Conservation (phyloP, 1,284 basidiomycete genomes). For the Cerrena zonata region DNA sequence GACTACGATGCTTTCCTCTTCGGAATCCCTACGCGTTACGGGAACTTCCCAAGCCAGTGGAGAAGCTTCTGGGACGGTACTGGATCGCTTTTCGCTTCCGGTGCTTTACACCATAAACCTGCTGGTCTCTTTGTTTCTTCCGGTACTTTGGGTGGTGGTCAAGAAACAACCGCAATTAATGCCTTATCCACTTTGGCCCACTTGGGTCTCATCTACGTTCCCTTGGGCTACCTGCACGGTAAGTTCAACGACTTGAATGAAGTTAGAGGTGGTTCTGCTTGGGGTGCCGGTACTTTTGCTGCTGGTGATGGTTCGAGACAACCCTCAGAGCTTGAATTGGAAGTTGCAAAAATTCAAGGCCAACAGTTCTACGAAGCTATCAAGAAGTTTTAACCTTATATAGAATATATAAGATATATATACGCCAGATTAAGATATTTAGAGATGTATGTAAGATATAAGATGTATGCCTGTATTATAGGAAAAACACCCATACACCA, state of each 20-base stretch:
- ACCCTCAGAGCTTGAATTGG: too few relatives aligned
- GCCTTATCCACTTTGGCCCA: slow-evolving; percentile 72
- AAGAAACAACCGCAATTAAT: slow-evolving; percentile 65
- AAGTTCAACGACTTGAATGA: slow-evolving; percentile 53
- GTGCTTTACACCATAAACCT: slow-evolving; percentile 77
- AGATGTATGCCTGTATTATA: too few relatives aligned
- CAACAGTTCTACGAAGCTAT: too few relatives aligned
- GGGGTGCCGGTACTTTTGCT: too few relatives aligned
- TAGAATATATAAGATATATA: too few relatives aligned
- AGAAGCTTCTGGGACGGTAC: slow-evolving; percentile 81
- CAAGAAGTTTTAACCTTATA: too few relatives aligned
- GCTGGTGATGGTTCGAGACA: too few relatives aligned
- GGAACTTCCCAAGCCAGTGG: slow-evolving; percentile 65
- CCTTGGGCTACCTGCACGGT: slow-evolving; percentile 76
- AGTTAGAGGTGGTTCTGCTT: slow-evolving; percentile 73
- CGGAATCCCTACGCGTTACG: slow-evolving; percentile 78
- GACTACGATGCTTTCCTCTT: slow-evolving; percentile 65
- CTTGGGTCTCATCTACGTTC: slow-evolving; percentile 77
- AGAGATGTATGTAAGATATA: too few relatives aligned
- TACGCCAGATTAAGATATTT: too few relatives aligned
- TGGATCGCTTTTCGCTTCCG: slow-evolving; percentile 69
- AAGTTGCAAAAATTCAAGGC: too few relatives aligned
- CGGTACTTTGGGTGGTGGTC: slow-evolving; percentile 62
- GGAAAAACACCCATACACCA: too few relatives aligned
- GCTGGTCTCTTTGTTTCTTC: slow-evolving; percentile 69